phyloP scores from a whole-genome alignment of 257 asterid genomes.

The Cynanchum wilfordii region DNA sequence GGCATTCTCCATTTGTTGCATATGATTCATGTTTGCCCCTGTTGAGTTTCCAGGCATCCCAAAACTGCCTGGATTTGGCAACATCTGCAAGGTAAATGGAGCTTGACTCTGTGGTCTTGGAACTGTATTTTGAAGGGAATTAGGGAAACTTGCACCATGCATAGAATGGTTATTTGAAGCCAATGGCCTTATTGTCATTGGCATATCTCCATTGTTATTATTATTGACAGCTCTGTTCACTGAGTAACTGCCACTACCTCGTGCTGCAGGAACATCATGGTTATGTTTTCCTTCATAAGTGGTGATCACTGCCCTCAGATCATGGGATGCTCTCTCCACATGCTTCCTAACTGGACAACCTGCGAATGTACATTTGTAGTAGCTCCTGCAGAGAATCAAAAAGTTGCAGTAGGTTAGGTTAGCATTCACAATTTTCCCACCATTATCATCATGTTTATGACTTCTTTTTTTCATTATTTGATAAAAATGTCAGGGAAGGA shows the following conservation, averaged over 20 bases:
- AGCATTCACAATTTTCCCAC: not conserved
- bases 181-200: conserved; percentile 41
- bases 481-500: not conserved
- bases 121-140: conserved; percentile 27
- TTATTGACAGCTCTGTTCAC: conserved; percentile 30
- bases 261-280: conserved; percentile 91
- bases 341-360: conserved; percentile 91
- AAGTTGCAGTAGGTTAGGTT: not conserved
- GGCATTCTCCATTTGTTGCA: conserved; percentile 34
- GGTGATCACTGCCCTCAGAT: conserved; percentile 75
- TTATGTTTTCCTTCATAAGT: conserved; percentile 91
- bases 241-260: conserved; percentile 59
- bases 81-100: conserved; percentile 74
- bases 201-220: conserved; percentile 22
- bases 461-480: not conserved
- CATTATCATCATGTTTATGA: not conserved
- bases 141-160: conserved; percentile 30
- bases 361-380: conserved; percentile 79
- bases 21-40: conserved; percentile 35
- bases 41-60: conserved; percentile 48
- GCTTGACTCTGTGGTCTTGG: conserved; percentile 53
- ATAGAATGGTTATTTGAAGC: conserved; percentile 31
- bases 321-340: conserved; percentile 87
- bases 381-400: conserved; percentile 51
- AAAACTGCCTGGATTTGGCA: conserved; percentile 41